phyloP scores from a whole-genome alignment of 164 flowering plant species.

The Stephania yunnanensis region DNA sequence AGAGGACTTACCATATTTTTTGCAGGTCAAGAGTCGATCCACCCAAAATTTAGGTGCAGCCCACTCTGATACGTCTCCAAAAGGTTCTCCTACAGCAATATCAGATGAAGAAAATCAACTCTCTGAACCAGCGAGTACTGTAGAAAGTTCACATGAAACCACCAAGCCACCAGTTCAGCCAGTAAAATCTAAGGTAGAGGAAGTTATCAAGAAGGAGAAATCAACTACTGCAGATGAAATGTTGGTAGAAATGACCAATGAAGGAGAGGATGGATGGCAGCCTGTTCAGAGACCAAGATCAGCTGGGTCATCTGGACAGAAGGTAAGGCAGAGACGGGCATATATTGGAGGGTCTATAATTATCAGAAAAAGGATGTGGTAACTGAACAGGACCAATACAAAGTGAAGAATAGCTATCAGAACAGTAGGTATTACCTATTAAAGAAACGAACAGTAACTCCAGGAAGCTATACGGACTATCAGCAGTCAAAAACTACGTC shows the following conservation, averaged over 20 bases:
- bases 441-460: constrained; percentile 51
- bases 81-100: constrained; percentile 36
- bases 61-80: constrained; percentile 48
- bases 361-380: constrained; percentile 61
- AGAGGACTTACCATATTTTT: background rate
- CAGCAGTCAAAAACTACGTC: constrained; percentile 43
- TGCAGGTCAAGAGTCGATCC: constrained; percentile 57
- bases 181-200: constrained; percentile 26
- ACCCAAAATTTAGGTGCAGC: constrained; percentile 24
- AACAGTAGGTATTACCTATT: constrained; percentile 53
- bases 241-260: constrained; percentile 44
- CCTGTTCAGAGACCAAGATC: constrained; percentile 89
- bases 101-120: constrained; percentile 49
- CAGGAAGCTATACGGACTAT: constrained; percentile 54
- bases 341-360: constrained; percentile 45
- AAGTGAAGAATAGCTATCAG: constrained; percentile 37
- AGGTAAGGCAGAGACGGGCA: constrained; percentile 58
- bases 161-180: constrained; percentile 25
- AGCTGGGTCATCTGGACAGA: constrained; percentile 54
- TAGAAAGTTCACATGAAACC: constrained; percentile 20
- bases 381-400: constrained; percentile 38
- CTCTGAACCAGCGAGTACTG: constrained; percentile 22
- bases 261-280: constrained; percentile 98
- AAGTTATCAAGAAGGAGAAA: constrained; percentile 21
- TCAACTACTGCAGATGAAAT: constrained; percentile 23